Base-by-base conservation (phyloP, 805 yeast genomes). In the Hanseniaspora lindneri region DNA sequence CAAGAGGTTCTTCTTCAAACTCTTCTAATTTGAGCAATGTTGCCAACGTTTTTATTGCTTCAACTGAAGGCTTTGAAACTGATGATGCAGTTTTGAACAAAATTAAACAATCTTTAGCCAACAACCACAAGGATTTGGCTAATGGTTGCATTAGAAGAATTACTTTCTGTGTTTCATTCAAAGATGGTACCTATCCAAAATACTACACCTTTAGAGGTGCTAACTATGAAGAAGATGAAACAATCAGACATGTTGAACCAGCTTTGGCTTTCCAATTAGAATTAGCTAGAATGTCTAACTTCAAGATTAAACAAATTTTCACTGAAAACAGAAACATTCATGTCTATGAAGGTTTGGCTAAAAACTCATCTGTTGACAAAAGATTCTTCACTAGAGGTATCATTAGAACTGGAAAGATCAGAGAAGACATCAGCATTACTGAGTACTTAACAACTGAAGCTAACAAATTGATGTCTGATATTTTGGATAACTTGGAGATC, bases 211-310 rank as follows among this genome's bases (percentile, higher is more conserved):
- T 85, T 76, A 84, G 83, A 60, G 95, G 89, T 53, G 94, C 94
- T 46, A 73, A 74, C 32, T 92, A 83, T 63, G 60, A 58, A 30
- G 99, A 92, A 69, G 95, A 92, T 69, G 78, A 80, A 67, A 88
- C 88, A 19, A 83, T 92, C 64, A 87, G 99, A 71, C 96, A 92
- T 64, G 87, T 92, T 57, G 97, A 92, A 67, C 99, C 99, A 21
- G 96, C 97, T 36, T 73, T 89, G 59, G 97, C 98, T 46, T 92
- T 79, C 83, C 98, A 92, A 71, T 75, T 92, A 56, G 99, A 92
- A 69, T 74, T 92, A 54, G 89, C 85, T 59, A 80, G 97, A 69
- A 74, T 92, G 67, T 85, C 94, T 39, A 94, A 92, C 71, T 92
- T 92, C 70, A 80, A 85, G 69, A 85, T 89, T 68, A 86, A 82